phyloP scores from a whole-genome alignment of 1,284 basidiomycete species.

The Malassezia nana region DNA sequence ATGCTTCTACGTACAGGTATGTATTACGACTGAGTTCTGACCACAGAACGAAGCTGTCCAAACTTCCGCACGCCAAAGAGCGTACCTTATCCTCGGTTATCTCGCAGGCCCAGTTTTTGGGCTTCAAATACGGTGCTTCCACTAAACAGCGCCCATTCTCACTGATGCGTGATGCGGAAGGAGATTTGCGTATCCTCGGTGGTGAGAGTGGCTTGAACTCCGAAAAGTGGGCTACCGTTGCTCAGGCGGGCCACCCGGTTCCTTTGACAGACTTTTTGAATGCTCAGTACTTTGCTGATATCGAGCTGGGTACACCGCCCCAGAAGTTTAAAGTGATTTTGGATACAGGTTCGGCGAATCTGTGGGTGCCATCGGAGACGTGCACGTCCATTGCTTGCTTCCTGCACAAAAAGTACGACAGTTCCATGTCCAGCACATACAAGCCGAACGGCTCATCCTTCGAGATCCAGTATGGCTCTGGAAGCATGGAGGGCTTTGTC shows the following conservation, averaged over 20 bases:
- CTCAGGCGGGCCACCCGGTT: slow-evolving; percentile 72
- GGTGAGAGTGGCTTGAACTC: slow-evolving; percentile 28
- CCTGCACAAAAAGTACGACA: slow-evolving; percentile 88
- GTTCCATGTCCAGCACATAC: slow-evolving; percentile 69
- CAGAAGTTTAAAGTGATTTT: slow-evolving; percentile 67
- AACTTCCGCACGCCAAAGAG: slow-evolving; percentile 61
- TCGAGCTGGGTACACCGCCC: slow-evolving; percentile 68
- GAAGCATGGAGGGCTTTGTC: slow-evolving; percentile 92
- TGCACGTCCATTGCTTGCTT: slow-evolving; percentile 98
- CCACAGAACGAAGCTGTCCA: slow-evolving; percentile 50
- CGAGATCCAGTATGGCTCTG: slow-evolving; percentile 89
- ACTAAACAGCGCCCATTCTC: slow-evolving; percentile 36
- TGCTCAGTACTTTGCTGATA: slow-evolving; percentile 90
- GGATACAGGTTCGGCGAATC: slow-evolving; percentile 80
- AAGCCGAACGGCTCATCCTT: slow-evolving; percentile 84
- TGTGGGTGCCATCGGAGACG: slow-evolving; percentile 78
- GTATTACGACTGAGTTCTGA: not conserved
- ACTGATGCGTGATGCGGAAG: slow-evolving; percentile 51
- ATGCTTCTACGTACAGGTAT: slow-evolving; percentile 8
- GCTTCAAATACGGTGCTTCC: slow-evolving; percentile 40
- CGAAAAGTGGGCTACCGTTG: slow-evolving; percentile 34
- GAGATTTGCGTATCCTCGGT: slow-evolving; percentile 53
- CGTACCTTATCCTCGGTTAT: slow-evolving; percentile 59
- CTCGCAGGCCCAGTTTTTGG: slow-evolving; percentile 54
- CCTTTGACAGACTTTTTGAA: slow-evolving; percentile 94